Evolutionary conservation across 306 rosid species (phyloP).

Genomic region (Begonia masoniana): DNA sequence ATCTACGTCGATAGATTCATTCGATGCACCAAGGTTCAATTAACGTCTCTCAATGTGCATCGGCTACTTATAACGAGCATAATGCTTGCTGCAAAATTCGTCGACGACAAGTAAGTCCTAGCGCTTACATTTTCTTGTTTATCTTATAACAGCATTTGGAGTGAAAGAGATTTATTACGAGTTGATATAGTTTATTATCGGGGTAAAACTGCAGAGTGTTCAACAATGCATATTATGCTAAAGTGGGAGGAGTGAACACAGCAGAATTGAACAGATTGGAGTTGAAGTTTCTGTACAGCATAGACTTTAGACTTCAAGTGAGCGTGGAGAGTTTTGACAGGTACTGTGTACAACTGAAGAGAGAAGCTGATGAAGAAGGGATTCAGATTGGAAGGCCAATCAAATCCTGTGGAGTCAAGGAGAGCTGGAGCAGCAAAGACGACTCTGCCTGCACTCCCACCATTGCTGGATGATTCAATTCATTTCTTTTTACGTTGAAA

Average conservation of each 20-base stretch:
- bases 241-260: slow-evolving; percentile 87
- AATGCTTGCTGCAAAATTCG: slow-evolving; percentile 90
- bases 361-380: slow-evolving; percentile 36
- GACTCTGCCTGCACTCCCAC: slow-evolving; percentile 37
- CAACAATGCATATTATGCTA: slow-evolving; percentile 94
- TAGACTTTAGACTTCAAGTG: slow-evolving; percentile 84
- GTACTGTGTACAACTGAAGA: slow-evolving; percentile 62
- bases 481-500: not conserved
- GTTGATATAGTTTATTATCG: too few relatives aligned
- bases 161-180: too few relatives aligned
- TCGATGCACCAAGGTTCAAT: slow-evolving; percentile 35
- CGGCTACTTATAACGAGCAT: slow-evolving; percentile 83
- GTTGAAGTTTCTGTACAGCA: slow-evolving; percentile 64
- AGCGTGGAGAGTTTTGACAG: slow-evolving; percentile 50
- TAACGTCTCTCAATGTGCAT: slow-evolving; percentile 83
- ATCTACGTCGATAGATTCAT: slow-evolving; percentile 74
- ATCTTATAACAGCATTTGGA: slow-evolving; percentile 9
- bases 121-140: too few relatives aligned
- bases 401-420: slow-evolving; percentile 61
- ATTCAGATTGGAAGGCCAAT: slow-evolving; percentile 66
- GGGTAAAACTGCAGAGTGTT: slow-evolving; percentile 47
- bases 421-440: slow-evolving; percentile 67
- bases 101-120: slow-evolving; percentile 77
- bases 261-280: slow-evolving; percentile 78
- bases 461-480: slow-evolving; percentile 44